Percentiles rank a stretch among this genome's conserved stretches.
These are phyloP conservation scores for Zopfia rhizophila DNA, from an alignment of 2,329 filamentous ascomycete species.

Conservation along the genomic window DNA sequence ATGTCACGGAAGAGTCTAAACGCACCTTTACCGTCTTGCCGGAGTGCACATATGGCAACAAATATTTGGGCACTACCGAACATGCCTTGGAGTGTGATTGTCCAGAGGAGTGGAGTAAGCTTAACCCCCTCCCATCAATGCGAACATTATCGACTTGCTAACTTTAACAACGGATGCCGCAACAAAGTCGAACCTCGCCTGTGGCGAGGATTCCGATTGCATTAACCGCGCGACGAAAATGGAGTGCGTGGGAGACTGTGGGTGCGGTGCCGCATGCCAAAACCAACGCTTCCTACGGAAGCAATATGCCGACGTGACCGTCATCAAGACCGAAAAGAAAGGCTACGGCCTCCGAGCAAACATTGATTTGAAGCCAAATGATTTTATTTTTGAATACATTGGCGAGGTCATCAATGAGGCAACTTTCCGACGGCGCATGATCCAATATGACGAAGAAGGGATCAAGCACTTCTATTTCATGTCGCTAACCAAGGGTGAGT, in stretches of 20 bases:
- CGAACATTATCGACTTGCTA: constrained; percentile 35
- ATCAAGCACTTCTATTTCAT: constrained; percentile 99
- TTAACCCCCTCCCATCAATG: constrained; percentile 19
- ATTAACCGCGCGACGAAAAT: constrained; percentile 99
- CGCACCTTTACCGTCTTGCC: constrained; percentile 82
- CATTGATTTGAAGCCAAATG: constrained; percentile 77
- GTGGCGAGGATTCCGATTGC: constrained; percentile 95
- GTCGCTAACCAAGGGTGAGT: constrained; percentile 95
- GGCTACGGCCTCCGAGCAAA: constrained; percentile 91
- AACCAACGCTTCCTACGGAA: constrained; percentile 95
- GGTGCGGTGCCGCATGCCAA: constrained; percentile 87
- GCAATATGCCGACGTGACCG: constrained; percentile 88
- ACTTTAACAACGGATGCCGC: constrained; percentile 58
- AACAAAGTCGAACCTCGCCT: constrained; percentile 76
- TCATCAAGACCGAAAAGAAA: constrained; percentile 98
- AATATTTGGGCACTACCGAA: constrained; percentile 89
- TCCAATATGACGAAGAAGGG: constrained; percentile 92
- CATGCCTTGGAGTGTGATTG: constrained; percentile 97
- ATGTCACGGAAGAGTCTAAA: constrained; percentile 81
- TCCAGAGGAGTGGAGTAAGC: constrained; percentile 91
- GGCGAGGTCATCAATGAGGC: constrained; percentile 97
- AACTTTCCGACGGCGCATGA: constrained; percentile 87
- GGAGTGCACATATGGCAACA: constrained; percentile 90
- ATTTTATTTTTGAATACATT: constrained; percentile 98
- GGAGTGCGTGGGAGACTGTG: constrained; percentile 89